Base-by-base conservation (phyloP, 345 rosid genomes). In the Acer campestre region DNA sequence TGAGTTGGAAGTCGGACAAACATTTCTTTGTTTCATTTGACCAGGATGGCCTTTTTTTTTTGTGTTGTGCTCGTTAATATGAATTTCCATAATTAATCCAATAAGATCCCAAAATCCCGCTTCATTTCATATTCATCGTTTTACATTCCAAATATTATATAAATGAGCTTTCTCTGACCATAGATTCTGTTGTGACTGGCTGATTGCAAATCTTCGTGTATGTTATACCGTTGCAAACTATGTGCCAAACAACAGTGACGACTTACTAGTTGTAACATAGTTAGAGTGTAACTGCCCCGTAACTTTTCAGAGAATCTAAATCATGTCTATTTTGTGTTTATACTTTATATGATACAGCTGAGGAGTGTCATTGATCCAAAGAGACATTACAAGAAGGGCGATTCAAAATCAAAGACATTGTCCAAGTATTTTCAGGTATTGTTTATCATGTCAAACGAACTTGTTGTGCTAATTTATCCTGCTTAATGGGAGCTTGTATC, bases 391-490 rank as follows among this genome's bases (percentile, higher is more conserved):
- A 95, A 95, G 87, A 93, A 86, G 82, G 73, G 84, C 38, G 94
- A 80, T 68, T 81, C 97, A 44, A 84, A 84, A 68, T 88, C 90
- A 22, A 90, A 90, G 77, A 31, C 83, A 6, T 82, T 87, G 49
- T 94, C 94, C 48, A 93, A 95, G 71, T 93, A 93, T 85, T 94
- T 93, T 85, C 98, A 96, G 97, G 99, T 76, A 84, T 59, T 82
- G 86, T 78, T 29, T 66, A 53, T 68, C 69, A 42, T 8, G 23
- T 42, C 2, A 1, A 11, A 4, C 55, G 1, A 48, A 69, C 48
- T 65, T 59, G 13, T 58, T 29, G 29, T 68, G 17, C 29, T 29
- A 61, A 10, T 7, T 62, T 71, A 3, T 58, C 29, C 0, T 59
- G 63, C 63, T 13, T 72, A 67, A 7, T 67, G 58, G 20, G 69